phyloP scores from a whole-genome alignment of 306 rosid genomes.

The Vigna mungo region DNA sequence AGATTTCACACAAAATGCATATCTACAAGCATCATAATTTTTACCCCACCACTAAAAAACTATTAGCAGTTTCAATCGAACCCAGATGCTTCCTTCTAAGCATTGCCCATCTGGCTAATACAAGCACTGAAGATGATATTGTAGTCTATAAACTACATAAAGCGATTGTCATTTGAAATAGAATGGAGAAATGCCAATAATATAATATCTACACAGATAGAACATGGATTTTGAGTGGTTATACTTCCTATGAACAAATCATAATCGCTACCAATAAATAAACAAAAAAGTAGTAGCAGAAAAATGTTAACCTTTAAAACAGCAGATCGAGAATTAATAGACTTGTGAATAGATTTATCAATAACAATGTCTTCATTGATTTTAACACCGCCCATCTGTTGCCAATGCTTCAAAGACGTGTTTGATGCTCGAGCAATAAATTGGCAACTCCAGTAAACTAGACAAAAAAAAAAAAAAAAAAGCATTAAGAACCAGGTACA shows the following conservation, averaged over 20 bases:
- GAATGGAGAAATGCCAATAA: slow-evolving; percentile 18
- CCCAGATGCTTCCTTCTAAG: slow-evolving; percentile 1
- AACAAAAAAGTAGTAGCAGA: slow-evolving; percentile 7
- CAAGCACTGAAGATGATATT: slow-evolving; percentile 17
- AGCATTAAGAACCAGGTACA: not conserved
- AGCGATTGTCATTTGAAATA: not conserved
- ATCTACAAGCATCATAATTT: slow-evolving; percentile 22
- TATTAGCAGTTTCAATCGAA: not conserved
- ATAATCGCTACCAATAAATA: slow-evolving; percentile 1
- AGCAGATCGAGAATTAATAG: slow-evolving; percentile 87
- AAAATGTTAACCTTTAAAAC: slow-evolving; percentile 73
- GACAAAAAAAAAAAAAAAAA: slow-evolving; percentile 11
- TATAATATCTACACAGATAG: not conserved
- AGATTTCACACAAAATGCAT: slow-evolving; percentile 14
- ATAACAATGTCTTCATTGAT: slow-evolving; percentile 82
- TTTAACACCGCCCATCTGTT: slow-evolving; percentile 90
- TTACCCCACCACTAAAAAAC: not conserved
- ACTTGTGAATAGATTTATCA: slow-evolving; percentile 84
- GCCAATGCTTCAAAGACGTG: slow-evolving; percentile 86
- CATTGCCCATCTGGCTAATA: not conserved
- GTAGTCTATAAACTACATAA: slow-evolving; percentile 2
- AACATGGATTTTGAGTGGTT: slow-evolving; percentile 2
- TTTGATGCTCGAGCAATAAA: slow-evolving; percentile 88
- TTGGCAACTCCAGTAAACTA: slow-evolving; percentile 99
- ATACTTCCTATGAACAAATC: slow-evolving; percentile 25